Percentiles rank a stretch among this genome's conserved stretches.
Conservation (phyloP, 2,329 filamentous ascomycete species). For the Hymenoscyphus repandus region DNA sequence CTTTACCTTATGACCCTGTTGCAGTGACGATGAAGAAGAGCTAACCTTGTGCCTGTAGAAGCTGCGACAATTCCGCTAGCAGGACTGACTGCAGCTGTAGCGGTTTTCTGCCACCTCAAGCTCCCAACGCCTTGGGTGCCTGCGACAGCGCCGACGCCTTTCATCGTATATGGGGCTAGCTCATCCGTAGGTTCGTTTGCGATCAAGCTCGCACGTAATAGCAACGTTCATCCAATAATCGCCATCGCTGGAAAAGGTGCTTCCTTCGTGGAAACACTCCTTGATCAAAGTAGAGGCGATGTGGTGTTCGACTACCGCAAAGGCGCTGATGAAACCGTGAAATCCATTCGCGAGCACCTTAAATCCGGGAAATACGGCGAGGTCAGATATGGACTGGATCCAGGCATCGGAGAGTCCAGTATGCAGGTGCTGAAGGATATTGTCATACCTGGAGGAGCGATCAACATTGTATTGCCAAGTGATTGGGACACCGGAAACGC, state of each 20-base stretch:
- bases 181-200: conserved; percentile 50
- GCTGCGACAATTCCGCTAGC: conserved; percentile 38
- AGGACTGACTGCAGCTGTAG: conserved; percentile 37
- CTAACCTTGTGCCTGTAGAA: conserved; percentile 12
- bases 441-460: background rate
- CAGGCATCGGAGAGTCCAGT: background rate
- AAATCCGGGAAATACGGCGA: conserved; percentile 1
- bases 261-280: conserved; percentile 41
- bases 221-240: conserved; percentile 54
- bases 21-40: background rate
- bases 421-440: background rate
- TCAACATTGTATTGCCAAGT: background rate
- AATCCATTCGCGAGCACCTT: conserved; percentile 5
- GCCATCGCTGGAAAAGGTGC: conserved; percentile 45
- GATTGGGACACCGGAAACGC: background rate
- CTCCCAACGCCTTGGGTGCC: conserved; percentile 36
- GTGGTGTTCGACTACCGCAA: conserved; percentile 49
- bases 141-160: conserved; percentile 24
- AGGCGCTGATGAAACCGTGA: conserved; percentile 35
- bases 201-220: conserved; percentile 40
- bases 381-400: background rate
- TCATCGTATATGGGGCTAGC: conserved; percentile 45
- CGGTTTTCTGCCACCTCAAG: conserved; percentile 31
- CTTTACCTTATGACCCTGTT: background rate
- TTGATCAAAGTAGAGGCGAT: conserved; percentile 45